phyloP scores from a whole-genome alignment of 345 rosid genomes.

The Eucalyptus dawsonii region DNA sequence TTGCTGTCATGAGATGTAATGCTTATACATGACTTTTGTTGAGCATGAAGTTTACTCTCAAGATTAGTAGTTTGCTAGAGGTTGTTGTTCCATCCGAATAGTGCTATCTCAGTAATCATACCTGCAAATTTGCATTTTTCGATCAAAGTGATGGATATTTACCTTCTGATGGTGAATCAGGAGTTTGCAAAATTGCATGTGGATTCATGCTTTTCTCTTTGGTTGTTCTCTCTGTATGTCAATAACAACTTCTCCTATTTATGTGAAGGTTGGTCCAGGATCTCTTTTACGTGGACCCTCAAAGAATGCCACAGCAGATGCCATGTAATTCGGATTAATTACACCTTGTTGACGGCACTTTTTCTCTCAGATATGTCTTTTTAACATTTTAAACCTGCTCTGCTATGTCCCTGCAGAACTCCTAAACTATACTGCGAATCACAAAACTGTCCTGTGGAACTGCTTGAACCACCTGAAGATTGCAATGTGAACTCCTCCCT shows the following conservation, averaged over 20 bases:
- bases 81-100: background rate
- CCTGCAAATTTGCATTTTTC: background rate
- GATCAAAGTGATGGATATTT: background rate
- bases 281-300: slow-evolving; percentile 88
- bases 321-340: slow-evolving; percentile 51
- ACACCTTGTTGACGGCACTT: background rate
- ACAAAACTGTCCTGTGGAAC: slow-evolving; percentile 77
- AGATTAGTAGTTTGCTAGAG: background rate
- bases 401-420: slow-evolving; percentile 27
- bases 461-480: slow-evolving; percentile 93
- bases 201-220: background rate
- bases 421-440: slow-evolving; percentile 80
- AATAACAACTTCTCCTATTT: background rate
- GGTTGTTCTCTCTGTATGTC: background rate
- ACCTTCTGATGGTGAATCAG: background rate
- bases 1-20: background rate
- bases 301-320: slow-evolving; percentile 68
- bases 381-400: background rate
- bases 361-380: background rate
- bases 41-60: background rate
- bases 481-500: slow-evolving; percentile 97
- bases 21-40: background rate
- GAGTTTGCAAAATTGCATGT: background rate
- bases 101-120: background rate
- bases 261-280: slow-evolving; percentile 81